These are phyloP conservation scores for Stagonosporopsis chrysanthemi DNA, from an alignment of 2,329 filamentous ascomycete genomes.

Conservation along the genomic window DNA sequence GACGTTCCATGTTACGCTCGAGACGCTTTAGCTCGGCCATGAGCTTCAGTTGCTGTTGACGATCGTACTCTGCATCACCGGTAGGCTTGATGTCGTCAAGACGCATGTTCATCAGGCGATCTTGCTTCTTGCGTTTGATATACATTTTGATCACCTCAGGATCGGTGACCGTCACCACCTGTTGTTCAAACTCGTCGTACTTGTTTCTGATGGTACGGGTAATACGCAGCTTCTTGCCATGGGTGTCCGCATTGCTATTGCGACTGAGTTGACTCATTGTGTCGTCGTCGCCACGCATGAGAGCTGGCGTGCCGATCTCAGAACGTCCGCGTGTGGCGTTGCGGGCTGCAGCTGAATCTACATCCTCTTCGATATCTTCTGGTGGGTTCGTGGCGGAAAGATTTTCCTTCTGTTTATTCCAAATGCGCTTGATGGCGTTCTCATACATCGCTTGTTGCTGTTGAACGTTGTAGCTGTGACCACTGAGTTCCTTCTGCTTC, in stretches of 20 bases:
- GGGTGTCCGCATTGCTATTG: constrained; percentile 64
- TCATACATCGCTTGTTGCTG: constrained; percentile 92
- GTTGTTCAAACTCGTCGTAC: constrained; percentile 68
- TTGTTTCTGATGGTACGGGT: constrained; percentile 70
- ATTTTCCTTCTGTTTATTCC: constrained; percentile 84
- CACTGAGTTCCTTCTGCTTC: constrained; percentile 71
- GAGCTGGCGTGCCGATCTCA: constrained; percentile 67
- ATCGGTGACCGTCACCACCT: constrained; percentile 63
- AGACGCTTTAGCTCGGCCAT: constrained; percentile 81
- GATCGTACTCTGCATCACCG: constrained; percentile 71
- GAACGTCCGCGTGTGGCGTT: constrained; percentile 60
- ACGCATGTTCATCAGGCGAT: constrained; percentile 76
- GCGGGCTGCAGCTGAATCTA: constrained; percentile 59
- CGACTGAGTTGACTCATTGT: constrained; percentile 64
- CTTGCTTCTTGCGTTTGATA: constrained; percentile 75
- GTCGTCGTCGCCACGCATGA: constrained; percentile 70
- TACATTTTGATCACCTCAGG: constrained; percentile 75
- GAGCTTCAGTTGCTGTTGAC: constrained; percentile 67
- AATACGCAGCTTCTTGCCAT: constrained; percentile 75
- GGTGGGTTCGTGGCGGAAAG: constrained; percentile 77
- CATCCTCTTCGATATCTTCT: constrained; percentile 75
- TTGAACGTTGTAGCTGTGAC: constrained; percentile 97
- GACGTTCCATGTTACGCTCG: constrained; percentile 88
- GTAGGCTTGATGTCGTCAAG: constrained; percentile 70
- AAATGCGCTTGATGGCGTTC: constrained; percentile 88